A percentile compares a stretch with the other conserved stretches of the same genome.
These are phyloP conservation scores for Apiospora koreana DNA, from an alignment of 2,329 filamentous ascomycete genomes.

Conservation along the genomic window DNA sequence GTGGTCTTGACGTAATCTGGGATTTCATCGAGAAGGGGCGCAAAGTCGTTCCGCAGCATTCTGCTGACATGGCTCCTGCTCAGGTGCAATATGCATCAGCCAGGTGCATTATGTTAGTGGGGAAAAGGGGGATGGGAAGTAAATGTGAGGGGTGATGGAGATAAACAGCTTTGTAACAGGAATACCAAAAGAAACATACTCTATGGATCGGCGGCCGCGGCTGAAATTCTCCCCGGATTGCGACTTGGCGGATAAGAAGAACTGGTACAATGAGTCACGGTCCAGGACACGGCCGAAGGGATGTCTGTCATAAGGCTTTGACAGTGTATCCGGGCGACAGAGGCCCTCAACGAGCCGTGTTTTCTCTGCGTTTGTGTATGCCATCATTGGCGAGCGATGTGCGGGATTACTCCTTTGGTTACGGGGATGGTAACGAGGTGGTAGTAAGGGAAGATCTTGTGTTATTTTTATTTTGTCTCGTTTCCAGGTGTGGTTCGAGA, in stretches of 20 bases:
- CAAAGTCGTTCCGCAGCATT: neutral
- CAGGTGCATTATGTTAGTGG: neutral
- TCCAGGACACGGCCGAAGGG: neutral
- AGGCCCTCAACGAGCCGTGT: neutral
- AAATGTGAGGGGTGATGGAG: neutral
- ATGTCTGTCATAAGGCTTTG: neutral
- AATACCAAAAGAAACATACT: neutral
- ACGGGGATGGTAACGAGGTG: too few relatives aligned
- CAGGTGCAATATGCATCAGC: too few relatives aligned
- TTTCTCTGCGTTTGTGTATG: neutral
- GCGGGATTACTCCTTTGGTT: too few relatives aligned
- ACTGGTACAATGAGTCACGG: neutral
- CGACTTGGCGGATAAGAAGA: neutral
- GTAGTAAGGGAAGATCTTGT: too few relatives aligned
- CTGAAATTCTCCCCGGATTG: neutral
- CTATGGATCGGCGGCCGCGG: neutral
- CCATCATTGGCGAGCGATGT: too few relatives aligned
- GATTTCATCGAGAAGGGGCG: neutral
- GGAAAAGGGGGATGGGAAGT: neutral
- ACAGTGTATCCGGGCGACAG: neutral
- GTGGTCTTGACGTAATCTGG: neutral
- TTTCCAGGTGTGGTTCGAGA: too few relatives aligned
- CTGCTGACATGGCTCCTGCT: neutral
- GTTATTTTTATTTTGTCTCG: too few relatives aligned
- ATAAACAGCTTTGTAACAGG: neutral